Conservation (phyloP, 75 land plant species). For the Adiantum capillusveneris region DNA sequence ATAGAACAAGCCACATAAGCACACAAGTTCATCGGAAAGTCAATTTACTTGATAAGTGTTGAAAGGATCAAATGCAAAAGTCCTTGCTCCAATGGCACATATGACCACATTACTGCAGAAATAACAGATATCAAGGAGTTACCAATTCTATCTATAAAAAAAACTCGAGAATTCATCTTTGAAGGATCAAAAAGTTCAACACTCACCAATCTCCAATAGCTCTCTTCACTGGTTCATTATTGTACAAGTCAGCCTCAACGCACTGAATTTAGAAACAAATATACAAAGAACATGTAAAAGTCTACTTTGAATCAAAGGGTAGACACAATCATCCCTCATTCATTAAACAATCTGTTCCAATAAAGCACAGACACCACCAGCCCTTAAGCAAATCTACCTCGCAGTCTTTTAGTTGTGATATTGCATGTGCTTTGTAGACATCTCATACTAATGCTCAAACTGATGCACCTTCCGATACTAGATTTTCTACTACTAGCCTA, state of each 20-base stretch:
- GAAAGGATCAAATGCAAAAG: conserved; percentile 18
- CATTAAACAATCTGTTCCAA: no score
- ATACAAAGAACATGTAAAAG: no score
- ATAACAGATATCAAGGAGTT: not conserved
- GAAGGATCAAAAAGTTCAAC: not conserved
- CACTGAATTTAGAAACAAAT: conserved; percentile 6
- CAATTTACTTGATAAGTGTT: conserved; percentile 11
- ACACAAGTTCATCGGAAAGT: no score
- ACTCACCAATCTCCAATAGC: conserved; percentile 18
- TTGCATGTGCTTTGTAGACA: conserved; percentile 14
- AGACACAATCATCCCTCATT: no score
- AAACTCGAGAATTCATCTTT: no score
- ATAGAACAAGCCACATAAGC: no score
- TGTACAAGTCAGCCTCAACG: conserved; percentile 22
- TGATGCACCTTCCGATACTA: conserved; percentile 14
- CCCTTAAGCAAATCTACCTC: no score
- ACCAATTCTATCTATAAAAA: no score
- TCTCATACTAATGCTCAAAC: conserved; percentile 24
- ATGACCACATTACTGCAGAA: conserved; percentile 26
- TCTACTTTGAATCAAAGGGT: no score
- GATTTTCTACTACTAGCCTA: conserved; percentile 24
- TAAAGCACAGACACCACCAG: no score
- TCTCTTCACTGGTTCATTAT: conserved; percentile 21
- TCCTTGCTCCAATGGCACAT: conserved; percentile 18
- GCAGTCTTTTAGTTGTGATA: conserved; percentile 10